Percentiles rank a stretch among this genome's conserved stretches.
Conservation (phyloP, 2,329 filamentous ascomycete species). For the Calonectria leucothoes region DNA sequence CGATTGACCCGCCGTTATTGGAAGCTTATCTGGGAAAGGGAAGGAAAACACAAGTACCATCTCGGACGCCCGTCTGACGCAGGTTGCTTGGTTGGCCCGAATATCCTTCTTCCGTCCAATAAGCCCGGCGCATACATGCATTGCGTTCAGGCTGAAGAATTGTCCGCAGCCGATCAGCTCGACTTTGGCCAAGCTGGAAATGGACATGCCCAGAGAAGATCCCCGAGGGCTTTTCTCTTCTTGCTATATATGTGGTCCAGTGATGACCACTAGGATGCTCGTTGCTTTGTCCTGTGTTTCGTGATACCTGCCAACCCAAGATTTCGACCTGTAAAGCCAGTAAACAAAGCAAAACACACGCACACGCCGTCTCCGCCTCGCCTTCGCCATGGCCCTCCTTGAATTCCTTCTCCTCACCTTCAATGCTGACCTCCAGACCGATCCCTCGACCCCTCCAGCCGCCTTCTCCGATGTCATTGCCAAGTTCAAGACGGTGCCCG, state of each 20-base stretch:
- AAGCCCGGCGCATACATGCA: not conserved
- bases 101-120: not conserved
- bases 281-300: not conserved
- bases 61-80: constrained; percentile 5
- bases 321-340: not conserved
- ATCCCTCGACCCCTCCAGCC: constrained; percentile 40
- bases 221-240: not conserved
- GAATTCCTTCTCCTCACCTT: constrained; percentile 48
- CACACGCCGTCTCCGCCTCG: not conserved
- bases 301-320: not conserved
- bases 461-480: constrained; percentile 42
- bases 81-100: not conserved
- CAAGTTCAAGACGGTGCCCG: constrained; percentile 45
- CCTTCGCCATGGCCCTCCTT: constrained; percentile 42
- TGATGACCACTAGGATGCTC: not conserved
- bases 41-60: too few species aligned
- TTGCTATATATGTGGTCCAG: not conserved
- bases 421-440: constrained; percentile 40
- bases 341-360: not conserved
- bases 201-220: not conserved
- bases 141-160: not conserved
- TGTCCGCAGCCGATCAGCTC: not conserved
- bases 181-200: not conserved
- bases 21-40: not conserved
- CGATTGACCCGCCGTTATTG: not conserved